Evolutionary conservation across 768 basidiomycete genomes (phyloP), one percentile per base, ranked within the genome.

Genomic region (Tephrocybe rancida): DNA sequence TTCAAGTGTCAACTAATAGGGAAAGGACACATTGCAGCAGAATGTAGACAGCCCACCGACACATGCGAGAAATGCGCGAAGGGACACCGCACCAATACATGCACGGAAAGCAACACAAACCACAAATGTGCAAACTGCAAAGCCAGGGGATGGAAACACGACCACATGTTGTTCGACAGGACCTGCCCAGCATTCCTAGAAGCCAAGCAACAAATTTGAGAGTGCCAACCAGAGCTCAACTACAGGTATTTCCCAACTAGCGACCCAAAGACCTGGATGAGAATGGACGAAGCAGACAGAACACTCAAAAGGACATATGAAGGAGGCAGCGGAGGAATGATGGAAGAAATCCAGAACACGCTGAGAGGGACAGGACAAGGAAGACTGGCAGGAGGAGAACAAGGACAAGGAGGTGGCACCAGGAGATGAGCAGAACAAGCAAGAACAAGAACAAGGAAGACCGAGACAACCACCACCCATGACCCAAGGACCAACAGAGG

Each of bases 161-260:
- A 51, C 30, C 68, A 72, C 48, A 60, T 63, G 1, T 53, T 66
- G 0, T 65, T 63, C 29, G 62, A 64, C 25, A 21, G 64, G 2
- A 8, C 6, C 0, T 70, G 69, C 48, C 67, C 68, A 0, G 19
- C 53, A 0, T 69, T 67, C 48, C 1, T 35, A 1, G 53, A 57
- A 25, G 42, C 50, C 6, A 45, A 61, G 16, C 34, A 49, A 25
- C 19, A n/a, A 7, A 16, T 54, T 9, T 35, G 41, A 3, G 57
- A 56, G 16, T 24, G 61, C 0, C 50, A 48, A 19, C 54, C 50
- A 1, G 59, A 60, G 9, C 37, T 52, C 3, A 45, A 47, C 10
- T 62, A 60, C 45, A 48, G 32, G 5, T 64, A 48, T 35, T 64
- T 48, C 51, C 50, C 51, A 1, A 42, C 53, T 6, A 34, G 38